Evolutionary conservation across 805 yeast genomes (phyloP).

Genomic region (Zygoascus flipseniorum): DNA sequence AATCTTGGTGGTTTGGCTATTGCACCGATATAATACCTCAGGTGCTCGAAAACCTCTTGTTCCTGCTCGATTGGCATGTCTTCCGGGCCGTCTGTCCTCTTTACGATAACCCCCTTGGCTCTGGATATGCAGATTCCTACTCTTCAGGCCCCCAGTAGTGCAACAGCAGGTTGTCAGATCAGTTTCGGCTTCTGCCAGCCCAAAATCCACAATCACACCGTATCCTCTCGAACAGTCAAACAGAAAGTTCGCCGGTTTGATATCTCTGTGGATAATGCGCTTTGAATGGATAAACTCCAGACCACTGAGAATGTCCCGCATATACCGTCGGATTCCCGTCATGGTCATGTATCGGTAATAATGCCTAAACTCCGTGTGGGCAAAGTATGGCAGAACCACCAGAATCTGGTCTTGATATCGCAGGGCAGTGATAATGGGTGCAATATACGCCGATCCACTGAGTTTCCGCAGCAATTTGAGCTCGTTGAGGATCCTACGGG

Average conservation of each 20-base stretch:
- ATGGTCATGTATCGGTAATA: slow-evolving; percentile 75
- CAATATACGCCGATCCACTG: slow-evolving; percentile 45
- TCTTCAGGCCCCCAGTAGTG: slow-evolving; percentile 7
- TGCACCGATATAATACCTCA: slow-evolving; percentile 80
- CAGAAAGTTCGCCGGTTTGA: slow-evolving; percentile 75
- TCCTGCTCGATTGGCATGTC: slow-evolving; percentile 95
- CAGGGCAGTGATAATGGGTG: slow-evolving; percentile 82
- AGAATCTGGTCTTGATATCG: slow-evolving; percentile 86
- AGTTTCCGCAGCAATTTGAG: slow-evolving; percentile 47
- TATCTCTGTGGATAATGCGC: slow-evolving; percentile 85
- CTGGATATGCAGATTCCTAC: slow-evolving; percentile 13
- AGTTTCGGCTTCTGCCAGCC: slow-evolving; percentile 65
- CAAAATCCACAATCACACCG: slow-evolving; percentile 88
- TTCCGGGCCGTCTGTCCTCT: slow-evolving; percentile 77
- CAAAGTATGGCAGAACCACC: slow-evolving; percentile 85
- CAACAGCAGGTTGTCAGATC: slow-evolving; percentile 13
- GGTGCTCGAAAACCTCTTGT: slow-evolving; percentile 95
- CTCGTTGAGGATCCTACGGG: slow-evolving; percentile 84
- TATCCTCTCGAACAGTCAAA: slow-evolving; percentile 56
- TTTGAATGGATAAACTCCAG: slow-evolving; percentile 64
- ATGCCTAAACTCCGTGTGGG: slow-evolving; percentile 79
- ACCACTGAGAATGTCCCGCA: slow-evolving; percentile 71
- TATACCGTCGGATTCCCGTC: slow-evolving; percentile 70
- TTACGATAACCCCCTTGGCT: slow-evolving; percentile 65
- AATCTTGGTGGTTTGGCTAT: slow-evolving; percentile 69